A percentile compares a stretch with the other conserved stretches of the same genome.
Conservation (phyloP, 345 rosid species). For the Dipteronia dyeriana region DNA sequence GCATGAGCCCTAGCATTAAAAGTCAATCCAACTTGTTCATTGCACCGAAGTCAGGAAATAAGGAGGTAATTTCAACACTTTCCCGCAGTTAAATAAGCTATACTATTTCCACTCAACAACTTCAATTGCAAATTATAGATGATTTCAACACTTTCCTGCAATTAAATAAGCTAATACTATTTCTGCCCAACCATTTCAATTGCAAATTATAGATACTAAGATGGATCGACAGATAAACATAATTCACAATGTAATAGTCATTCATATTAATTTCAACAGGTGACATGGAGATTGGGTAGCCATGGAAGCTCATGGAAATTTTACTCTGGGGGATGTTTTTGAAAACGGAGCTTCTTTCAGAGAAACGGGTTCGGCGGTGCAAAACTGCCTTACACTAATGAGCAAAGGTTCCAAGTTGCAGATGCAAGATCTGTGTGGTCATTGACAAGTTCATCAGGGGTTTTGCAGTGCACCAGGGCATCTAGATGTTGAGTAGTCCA, state of each 20-base stretch:
- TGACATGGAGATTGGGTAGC: slow-evolving; percentile 54
- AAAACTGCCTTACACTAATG: slow-evolving; percentile 41
- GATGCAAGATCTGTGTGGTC: slow-evolving; percentile 39
- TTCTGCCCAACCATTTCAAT: background rate
- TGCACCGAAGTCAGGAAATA: slow-evolving; percentile 47
- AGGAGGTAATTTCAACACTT: slow-evolving; percentile 41
- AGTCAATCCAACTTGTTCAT: slow-evolving; percentile 72
- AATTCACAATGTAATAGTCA: background rate
- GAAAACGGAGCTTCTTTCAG: slow-evolving; percentile 64
- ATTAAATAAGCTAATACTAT: background rate
- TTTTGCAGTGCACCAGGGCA: slow-evolving; percentile 39
- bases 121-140: background rate
- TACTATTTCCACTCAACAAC: background rate
- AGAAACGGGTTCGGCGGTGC: slow-evolving; percentile 49
- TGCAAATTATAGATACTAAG: background rate
- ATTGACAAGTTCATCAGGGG: slow-evolving; percentile 59
- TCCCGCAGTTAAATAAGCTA: background rate
- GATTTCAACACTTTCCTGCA: background rate
- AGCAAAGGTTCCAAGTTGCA: slow-evolving; percentile 49
- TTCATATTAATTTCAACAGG: slow-evolving; percentile 22
- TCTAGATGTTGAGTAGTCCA: slow-evolving; percentile 26
- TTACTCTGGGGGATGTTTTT: slow-evolving; percentile 51
- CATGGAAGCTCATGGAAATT: slow-evolving; percentile 49
- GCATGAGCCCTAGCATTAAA: slow-evolving; percentile 73
- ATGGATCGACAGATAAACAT: background rate